Evolutionary conservation across 2,329 filamentous ascomycete species (phyloP).

Genomic region (Ophiosphaerella narmari): DNA sequence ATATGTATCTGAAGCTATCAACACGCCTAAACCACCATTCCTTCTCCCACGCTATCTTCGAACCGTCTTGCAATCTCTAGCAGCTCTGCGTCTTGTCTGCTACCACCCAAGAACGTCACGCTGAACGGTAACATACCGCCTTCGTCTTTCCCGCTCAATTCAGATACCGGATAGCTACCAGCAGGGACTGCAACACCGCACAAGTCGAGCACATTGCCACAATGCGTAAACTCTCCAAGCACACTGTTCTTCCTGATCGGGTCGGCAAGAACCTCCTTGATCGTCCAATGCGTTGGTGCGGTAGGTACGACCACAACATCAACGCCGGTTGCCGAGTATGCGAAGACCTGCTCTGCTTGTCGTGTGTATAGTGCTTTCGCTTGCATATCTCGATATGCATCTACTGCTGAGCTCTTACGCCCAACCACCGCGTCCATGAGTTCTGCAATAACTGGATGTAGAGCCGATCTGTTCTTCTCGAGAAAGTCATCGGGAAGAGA

Average conservation of each 20-base stretch:
- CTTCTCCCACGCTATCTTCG: slow-evolving; percentile 12
- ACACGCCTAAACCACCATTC: neutral
- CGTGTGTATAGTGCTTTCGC: slow-evolving; percentile 37
- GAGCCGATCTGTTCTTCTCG: slow-evolving; percentile 37
- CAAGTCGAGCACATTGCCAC: slow-evolving; percentile 65
- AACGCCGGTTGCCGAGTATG: slow-evolving; percentile 29
- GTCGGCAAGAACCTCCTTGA: slow-evolving; percentile 56
- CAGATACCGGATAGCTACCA: slow-evolving; percentile 41
- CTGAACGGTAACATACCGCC: slow-evolving; percentile 47
- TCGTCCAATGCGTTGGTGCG: slow-evolving; percentile 53
- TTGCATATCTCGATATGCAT: slow-evolving; percentile 41
- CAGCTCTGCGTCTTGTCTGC: slow-evolving; percentile 46
- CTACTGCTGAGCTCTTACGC: slow-evolving; percentile 35
- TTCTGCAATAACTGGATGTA: slow-evolving; percentile 57
- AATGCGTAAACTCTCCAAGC: slow-evolving; percentile 59
- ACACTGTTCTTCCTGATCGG: slow-evolving; percentile 60
- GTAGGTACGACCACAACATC: slow-evolving; percentile 59
- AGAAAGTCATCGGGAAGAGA: slow-evolving; percentile 39
- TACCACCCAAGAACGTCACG: slow-evolving; percentile 47
- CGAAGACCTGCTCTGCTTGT: slow-evolving; percentile 37
- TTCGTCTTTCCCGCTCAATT: slow-evolving; percentile 30
- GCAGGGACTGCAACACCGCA: slow-evolving; percentile 54
- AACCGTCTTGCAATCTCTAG: slow-evolving; percentile 46
- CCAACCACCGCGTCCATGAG: slow-evolving; percentile 43
- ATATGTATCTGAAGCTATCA: too few species aligned